Evolutionary conservation across 2,329 filamentous ascomycete genomes (phyloP), one percentile per base, ranked within the genome.

Genomic region (Talaromyces sp.): DNA sequence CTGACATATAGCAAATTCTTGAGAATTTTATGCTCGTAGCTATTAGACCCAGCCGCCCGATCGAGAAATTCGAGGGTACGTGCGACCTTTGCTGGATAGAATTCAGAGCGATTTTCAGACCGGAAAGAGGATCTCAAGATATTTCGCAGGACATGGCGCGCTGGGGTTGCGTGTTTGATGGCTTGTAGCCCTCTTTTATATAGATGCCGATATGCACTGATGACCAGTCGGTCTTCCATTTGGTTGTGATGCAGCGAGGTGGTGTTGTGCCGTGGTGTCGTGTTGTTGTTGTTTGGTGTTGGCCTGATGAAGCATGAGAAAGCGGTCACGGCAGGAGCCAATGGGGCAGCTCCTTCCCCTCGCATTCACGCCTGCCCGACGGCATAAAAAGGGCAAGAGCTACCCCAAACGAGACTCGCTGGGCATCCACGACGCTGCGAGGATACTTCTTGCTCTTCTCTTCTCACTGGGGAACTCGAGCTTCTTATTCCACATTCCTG

Each of bases 191-290:
- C 78, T 35, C 82, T 79, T 31, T 84, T 82, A 69, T 85, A 85
- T 49, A 89, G 77, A 63, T 83, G 80, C 66, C 87, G 84, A 72
- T 89, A 89, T 61, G 85, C 84, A 69, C 80, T 78, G 64, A 84
- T 63, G 56, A 87, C 69, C 11, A 72, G 70, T 67, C 71, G 69
- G 61, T 68, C 68, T 62, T 73, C 65, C 64, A 66, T 66, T 31
- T 39, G n/a, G 15, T 9, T 3, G 37, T 5, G 59, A 37, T 59
- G 56, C 25, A 27, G 35, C 27, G 35, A 41, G 35, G 8, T n/a
- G 19, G 35, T 58, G 35, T 17, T 13, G 35, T 27, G 19, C 27
- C 27, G 15, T 59, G 35, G 19, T 31, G 37, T 27, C 31, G 35
- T 27, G 2, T 17, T 37, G 33, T 56, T 59, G 22, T 17, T 19